Percentiles rank a stretch among this genome's conserved stretches.
These are phyloP conservation scores for Pythium scleroteichum DNA, from an alignment of 352 stramenopile species.

Conservation along the genomic window DNA sequence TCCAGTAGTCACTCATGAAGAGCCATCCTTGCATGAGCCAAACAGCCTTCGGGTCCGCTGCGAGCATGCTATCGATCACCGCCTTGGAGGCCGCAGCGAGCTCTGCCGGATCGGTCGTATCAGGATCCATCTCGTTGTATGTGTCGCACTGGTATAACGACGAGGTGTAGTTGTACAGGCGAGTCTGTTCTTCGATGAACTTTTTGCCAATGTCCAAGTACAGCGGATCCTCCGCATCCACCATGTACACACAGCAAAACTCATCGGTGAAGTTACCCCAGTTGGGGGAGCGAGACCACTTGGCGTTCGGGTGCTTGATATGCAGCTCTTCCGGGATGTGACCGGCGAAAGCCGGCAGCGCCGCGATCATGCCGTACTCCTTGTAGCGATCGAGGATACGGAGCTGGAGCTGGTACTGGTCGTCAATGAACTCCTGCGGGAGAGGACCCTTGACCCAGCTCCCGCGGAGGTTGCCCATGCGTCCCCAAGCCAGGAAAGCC, in stretches of 20 bases:
- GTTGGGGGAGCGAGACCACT: constrained; percentile 79
- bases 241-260: constrained; percentile 85
- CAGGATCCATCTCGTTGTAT: constrained; percentile 84
- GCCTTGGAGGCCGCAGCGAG: constrained; percentile 58
- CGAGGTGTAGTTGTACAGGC: constrained; percentile 72
- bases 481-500: constrained; percentile 88
- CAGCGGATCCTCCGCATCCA: constrained; percentile 78
- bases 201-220: constrained; percentile 78
- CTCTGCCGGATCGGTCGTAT: constrained; percentile 50
- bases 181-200: constrained; percentile 72
- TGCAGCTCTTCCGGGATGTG: constrained; percentile 88
- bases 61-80: constrained; percentile 75
- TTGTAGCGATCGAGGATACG: constrained; percentile 83
- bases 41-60: constrained; percentile 65
- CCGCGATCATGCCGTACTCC: constrained; percentile 89
- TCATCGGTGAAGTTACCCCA: constrained; percentile 80
- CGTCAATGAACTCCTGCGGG: constrained; percentile 82
- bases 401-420: constrained; percentile 74
- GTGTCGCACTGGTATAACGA: constrained; percentile 82
- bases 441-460: constrained; percentile 85
- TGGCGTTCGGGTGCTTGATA: constrained; percentile 63
- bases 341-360: constrained; percentile 87
- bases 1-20: constrained; percentile 77
- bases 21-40: constrained; percentile 88
- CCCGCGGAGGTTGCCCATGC: constrained; percentile 89